Conservation (phyloP, 768 basidiomycete species). For the Asterophora parasitica region DNA sequence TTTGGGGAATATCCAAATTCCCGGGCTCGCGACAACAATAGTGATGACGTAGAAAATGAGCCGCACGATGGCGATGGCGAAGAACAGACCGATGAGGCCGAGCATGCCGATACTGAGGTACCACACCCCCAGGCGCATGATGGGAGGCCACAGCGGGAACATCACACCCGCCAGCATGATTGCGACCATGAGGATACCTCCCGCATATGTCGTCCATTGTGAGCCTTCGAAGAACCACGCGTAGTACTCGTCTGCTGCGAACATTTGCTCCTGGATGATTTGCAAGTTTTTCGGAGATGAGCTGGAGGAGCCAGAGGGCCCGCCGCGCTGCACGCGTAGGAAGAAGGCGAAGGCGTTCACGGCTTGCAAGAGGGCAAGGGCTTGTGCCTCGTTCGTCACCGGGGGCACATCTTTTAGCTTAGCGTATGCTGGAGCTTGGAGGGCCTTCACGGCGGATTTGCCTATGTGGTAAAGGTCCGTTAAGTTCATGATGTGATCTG, state of each 20-base stretch:
- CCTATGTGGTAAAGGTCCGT: conserved; percentile 40
- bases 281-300: conserved; percentile 77
- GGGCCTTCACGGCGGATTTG: conserved; percentile 87
- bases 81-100: conserved; percentile 85
- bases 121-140: conserved; percentile 91
- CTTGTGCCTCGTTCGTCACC: conserved; percentile 73
- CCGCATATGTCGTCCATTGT: conserved; percentile 89
- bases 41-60: conserved; percentile 93
- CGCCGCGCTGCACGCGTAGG: conserved; percentile 84
- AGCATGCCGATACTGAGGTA: conserved; percentile 89
- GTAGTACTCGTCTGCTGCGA: conserved; percentile 79
- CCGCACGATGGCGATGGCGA: conserved; percentile 84
- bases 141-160: conserved; percentile 98
- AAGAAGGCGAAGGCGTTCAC: conserved; percentile 86
- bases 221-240: conserved; percentile 97
- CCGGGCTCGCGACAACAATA: conserved; percentile 77
- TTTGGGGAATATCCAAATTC: conserved; percentile 99
- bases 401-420: conserved; percentile 80
- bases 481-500: neutral
- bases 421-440: conserved; percentile 87
- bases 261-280: conserved; percentile 77
- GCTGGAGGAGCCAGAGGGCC: conserved; percentile 54
- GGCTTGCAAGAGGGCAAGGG: conserved; percentile 56
- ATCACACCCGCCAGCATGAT: conserved; percentile 96
- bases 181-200: conserved; percentile 85